Percentiles rank a stretch among this genome's conserved stretches.
Evolutionary conservation across 768 basidiomycete genomes (phyloP).

Genomic region (Leccinum fibrillosum): DNA sequence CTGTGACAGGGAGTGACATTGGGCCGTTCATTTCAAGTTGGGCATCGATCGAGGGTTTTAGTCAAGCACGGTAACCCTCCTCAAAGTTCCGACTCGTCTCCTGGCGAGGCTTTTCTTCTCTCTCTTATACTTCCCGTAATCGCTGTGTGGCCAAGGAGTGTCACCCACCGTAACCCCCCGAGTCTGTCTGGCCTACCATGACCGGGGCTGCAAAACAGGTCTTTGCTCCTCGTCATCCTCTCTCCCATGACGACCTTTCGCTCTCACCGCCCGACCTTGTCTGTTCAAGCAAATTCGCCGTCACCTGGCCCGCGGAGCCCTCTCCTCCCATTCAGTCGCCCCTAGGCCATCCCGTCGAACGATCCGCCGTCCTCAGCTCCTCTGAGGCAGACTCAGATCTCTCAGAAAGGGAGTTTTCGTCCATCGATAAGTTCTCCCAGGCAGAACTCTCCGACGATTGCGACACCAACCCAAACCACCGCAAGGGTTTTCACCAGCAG

Average conservation of each 20-base stretch:
- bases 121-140: slow-evolving; percentile 5
- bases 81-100: slow-evolving; percentile 18
- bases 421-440: slow-evolving; percentile 29
- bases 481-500: slow-evolving; percentile 26
- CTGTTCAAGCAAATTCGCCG: slow-evolving; percentile 53
- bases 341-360: slow-evolving; percentile 16
- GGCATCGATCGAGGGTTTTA: slow-evolving; percentile 29
- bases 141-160: slow-evolving; percentile 11
- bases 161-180: slow-evolving; percentile 5
- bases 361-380: slow-evolving; percentile 39
- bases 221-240: slow-evolving; percentile 52
- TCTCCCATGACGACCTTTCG: slow-evolving; percentile 39
- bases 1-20: slow-evolving; percentile 29
- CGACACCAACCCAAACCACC: slow-evolving; percentile 24
- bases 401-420: slow-evolving; percentile 43
- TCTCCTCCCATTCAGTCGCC: slow-evolving; percentile 39
- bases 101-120: slow-evolving; percentile 24
- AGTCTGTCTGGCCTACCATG: slow-evolving; percentile 15
- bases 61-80: slow-evolving; percentile 9
- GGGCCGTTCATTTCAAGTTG: slow-evolving; percentile 21
- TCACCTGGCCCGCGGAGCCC: slow-evolving; percentile 54
- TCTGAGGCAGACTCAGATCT: slow-evolving; percentile 51
- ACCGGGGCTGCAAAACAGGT: slow-evolving; percentile 28
- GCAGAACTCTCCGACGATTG: slow-evolving; percentile 32
- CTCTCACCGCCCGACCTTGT: slow-evolving; percentile 42